Conservation (phyloP, 306 rosid genomes). For the Luffa aegyptiaca region DNA sequence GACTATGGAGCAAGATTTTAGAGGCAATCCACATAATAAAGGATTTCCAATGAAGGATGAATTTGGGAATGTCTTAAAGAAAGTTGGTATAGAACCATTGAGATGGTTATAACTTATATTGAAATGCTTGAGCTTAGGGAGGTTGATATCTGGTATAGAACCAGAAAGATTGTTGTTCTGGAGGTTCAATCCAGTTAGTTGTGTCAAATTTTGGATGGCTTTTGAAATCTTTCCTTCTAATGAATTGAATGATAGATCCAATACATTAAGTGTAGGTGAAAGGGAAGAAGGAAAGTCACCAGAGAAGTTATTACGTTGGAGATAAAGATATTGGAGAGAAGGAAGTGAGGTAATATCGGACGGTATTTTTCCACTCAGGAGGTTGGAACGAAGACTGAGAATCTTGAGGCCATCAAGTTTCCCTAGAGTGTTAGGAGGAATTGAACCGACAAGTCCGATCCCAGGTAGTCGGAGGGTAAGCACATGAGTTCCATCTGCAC, state of each 20-base stretch:
- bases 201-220: conserved; percentile 47
- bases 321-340: conserved; percentile 54
- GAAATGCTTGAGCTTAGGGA: conserved; percentile 43
- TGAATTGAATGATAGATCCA: conserved; percentile 80
- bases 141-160: conserved; percentile 54
- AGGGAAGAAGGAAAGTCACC: conserved; percentile 68
- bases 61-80: conserved; percentile 45
- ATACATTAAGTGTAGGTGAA: conserved; percentile 45
- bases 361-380: conserved; percentile 58
- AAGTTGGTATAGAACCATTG: conserved; percentile 67
- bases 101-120: conserved; percentile 77
- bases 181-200: conserved; percentile 56
- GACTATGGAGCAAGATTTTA: conserved; percentile 40
- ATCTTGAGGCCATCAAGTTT: conserved; percentile 54
- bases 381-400: conserved; percentile 86
- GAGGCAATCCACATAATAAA: conserved; percentile 65
- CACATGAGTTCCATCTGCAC: conserved; percentile 35
- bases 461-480: conserved; percentile 66
- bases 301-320: conserved; percentile 75
- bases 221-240: conserved; percentile 56
- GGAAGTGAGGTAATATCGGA: conserved; percentile 73
- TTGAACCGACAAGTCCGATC: conserved; percentile 61
- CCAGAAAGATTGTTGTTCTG: conserved; percentile 79
- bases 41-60: conserved; percentile 74
- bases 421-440: conserved; percentile 66